Evolutionary conservation across 495 filamentous ascomycete species (phyloP).

Genomic region (Daldinia decipiens): DNA sequence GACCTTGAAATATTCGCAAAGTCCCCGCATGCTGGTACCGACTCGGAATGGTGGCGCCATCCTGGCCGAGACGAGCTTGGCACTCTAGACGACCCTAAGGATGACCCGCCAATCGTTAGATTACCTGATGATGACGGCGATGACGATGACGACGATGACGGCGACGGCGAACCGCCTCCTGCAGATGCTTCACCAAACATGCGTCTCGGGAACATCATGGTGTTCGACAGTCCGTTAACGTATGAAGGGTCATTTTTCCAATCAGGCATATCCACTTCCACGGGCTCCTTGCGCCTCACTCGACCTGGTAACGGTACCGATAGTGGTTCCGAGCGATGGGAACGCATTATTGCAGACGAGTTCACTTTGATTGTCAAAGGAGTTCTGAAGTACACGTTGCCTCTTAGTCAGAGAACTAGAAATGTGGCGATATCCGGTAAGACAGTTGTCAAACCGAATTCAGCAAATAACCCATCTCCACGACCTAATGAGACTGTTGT

Average conservation of each 20-base stretch:
- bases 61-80: constrained; percentile 57
- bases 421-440: constrained; percentile 62
- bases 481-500: constrained; percentile 49
- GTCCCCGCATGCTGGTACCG: constrained; percentile 82
- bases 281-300: constrained; percentile 81
- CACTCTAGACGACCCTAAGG: constrained; percentile 61
- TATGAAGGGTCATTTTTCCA: constrained; percentile 91
- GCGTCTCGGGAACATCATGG: constrained; percentile 85
- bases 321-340: constrained; percentile 90
- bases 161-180: constrained; percentile 46
- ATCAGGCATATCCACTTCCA: constrained; percentile 69
- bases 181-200: constrained; percentile 80
- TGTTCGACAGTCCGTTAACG: constrained; percentile 84
- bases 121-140: constrained; percentile 55
- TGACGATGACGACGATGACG: not conserved
- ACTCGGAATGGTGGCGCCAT: constrained; percentile 75
- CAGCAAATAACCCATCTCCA: constrained; percentile 56
- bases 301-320: constrained; percentile 90
- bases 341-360: constrained; percentile 85
- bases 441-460: constrained; percentile 60
- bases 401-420: constrained; percentile 75
- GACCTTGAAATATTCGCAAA: constrained; percentile 94
- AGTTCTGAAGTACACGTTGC: constrained; percentile 87
- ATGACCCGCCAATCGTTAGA: constrained; percentile 66
- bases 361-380: constrained; percentile 93